Percentiles rank a stretch among this genome's conserved stretches.
Evolutionary conservation across 805 yeast species (phyloP).

Genomic region (Metschnikowia aberdeeniae): DNA sequence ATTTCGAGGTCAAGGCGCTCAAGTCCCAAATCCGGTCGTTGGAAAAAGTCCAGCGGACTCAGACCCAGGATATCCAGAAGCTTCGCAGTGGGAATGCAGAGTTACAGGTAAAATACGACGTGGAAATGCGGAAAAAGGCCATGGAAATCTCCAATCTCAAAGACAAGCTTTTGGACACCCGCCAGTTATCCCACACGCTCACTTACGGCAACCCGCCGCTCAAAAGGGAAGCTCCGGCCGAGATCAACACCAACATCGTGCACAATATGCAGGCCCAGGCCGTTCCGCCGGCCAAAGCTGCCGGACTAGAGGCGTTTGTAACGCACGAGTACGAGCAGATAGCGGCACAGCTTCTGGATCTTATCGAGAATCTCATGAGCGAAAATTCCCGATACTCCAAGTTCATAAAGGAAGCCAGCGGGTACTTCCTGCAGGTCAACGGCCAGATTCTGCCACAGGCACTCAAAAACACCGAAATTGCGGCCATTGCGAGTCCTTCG

Average conservation of each 20-base stretch:
- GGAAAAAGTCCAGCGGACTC: conserved; percentile 21
- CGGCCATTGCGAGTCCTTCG: conserved; percentile 26
- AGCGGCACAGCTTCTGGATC: conserved; percentile 29
- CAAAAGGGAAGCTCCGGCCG: conserved; percentile 4
- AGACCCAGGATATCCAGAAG: conserved; percentile 26
- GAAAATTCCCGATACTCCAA: conserved; percentile 36
- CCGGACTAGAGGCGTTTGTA: conserved; percentile 9
- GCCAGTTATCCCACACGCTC: conserved; percentile 26
- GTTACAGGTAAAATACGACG: conserved; percentile 30
- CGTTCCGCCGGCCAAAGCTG: conserved; percentile 15
- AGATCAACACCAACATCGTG: conserved; percentile 2
- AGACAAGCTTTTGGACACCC: conserved; percentile 31
- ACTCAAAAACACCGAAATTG: conserved; percentile 1
- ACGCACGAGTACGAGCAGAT: conserved; percentile 30
- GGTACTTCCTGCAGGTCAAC: conserved; percentile 27
- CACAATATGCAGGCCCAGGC: neutral
- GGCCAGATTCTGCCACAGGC: conserved; percentile 20
- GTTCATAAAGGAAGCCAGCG: conserved; percentile 26
- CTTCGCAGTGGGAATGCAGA: conserved; percentile 29
- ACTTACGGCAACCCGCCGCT: conserved; percentile 25
- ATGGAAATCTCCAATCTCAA: conserved; percentile 32
- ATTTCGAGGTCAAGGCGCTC: conserved; percentile 19
- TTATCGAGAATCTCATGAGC: conserved; percentile 32
- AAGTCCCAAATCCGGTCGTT: conserved; percentile 12
- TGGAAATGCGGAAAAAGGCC: conserved; percentile 32